Percentiles rank a stretch among this genome's conserved stretches.
Evolutionary conservation across 2,329 filamentous ascomycete species (phyloP).

Genomic region (Dryadomyces quercus-mongolicae): DNA sequence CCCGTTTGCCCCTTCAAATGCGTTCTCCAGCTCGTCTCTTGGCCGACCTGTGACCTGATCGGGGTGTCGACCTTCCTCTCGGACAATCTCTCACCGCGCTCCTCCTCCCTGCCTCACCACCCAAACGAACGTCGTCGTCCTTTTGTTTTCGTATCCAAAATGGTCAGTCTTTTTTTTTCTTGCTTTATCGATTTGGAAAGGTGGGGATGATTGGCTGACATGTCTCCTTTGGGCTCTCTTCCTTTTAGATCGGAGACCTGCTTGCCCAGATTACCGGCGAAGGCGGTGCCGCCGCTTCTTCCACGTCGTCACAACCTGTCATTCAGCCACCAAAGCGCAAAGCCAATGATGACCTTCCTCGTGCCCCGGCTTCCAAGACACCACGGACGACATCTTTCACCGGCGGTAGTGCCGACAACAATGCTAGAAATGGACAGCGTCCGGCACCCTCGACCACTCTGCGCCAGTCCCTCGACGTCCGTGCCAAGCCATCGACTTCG

Average conservation of each 20-base stretch:
- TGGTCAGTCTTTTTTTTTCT: background rate
- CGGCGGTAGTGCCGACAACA: background rate
- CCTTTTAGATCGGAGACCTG: slow-evolving; percentile 39
- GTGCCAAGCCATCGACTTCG: background rate
- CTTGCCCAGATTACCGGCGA: slow-evolving; percentile 50
- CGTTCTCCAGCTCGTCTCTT: background rate
- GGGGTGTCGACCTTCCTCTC: background rate
- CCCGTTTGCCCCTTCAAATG: background rate
- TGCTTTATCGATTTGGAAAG: slow-evolving; percentile 2
- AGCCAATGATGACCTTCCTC: slow-evolving; percentile 35
- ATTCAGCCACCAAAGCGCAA: slow-evolving; percentile 40
- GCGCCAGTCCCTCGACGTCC: background rate
- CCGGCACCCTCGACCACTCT: background rate
- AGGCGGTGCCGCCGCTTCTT: slow-evolving; percentile 26
- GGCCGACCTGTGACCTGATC: background rate
- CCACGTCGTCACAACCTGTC: slow-evolving; percentile 14
- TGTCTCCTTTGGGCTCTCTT: background rate
- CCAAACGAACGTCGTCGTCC: too few relatives aligned
- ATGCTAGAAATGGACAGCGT: background rate
- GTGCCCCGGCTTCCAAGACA: slow-evolving; percentile 27
- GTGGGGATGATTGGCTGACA: background rate
- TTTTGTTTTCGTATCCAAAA: background rate
- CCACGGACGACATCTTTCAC: slow-evolving; percentile 20
- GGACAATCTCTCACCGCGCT: background rate
- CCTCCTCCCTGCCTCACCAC: background rate